Evolutionary conservation across 768 basidiomycete species (phyloP).

Genomic region (Mrakia blollopis): DNA sequence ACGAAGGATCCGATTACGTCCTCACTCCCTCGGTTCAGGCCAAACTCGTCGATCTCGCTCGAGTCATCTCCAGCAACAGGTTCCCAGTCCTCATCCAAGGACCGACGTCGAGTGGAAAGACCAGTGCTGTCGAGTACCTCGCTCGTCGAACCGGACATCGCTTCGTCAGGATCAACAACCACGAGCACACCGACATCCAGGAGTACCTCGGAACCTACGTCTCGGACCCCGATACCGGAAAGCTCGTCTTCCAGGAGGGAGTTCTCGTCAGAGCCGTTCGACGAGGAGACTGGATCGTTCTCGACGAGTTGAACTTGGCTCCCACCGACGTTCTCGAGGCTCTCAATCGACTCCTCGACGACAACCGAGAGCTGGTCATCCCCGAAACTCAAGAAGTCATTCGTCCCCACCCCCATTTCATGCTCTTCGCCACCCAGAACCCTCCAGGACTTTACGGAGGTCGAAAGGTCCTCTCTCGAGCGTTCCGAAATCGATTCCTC

Average conservation of each 20-base stretch:
- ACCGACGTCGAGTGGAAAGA: conserved; percentile 96
- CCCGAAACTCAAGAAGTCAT: conserved; percentile 95
- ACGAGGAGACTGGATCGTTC: conserved; percentile 91
- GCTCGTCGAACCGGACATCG: conserved; percentile 87
- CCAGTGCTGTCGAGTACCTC: conserved; percentile 91
- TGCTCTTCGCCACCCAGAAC: conserved; percentile 98
- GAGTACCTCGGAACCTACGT: conserved; percentile 97
- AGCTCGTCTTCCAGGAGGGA: conserved; percentile 90
- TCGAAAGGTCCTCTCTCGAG: conserved; percentile 86
- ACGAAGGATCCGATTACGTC: conserved; percentile 64
- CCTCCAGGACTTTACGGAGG: conserved; percentile 94
- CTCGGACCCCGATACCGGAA: conserved; percentile 87
- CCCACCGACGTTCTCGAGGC: conserved; percentile 98
- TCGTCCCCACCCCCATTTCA: conserved; percentile 87
- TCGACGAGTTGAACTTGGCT: conserved; percentile 95
- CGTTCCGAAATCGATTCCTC: conserved; percentile 93
- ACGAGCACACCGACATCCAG: conserved; percentile 98
- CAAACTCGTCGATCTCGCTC: conserved; percentile 89
- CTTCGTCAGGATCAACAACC: conserved; percentile 98
- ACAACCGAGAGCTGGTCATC: conserved; percentile 91
- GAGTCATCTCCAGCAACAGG: conserved; percentile 77
- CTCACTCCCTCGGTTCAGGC: conserved; percentile 90
- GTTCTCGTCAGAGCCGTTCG: conserved; percentile 86
- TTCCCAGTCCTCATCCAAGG: conserved; percentile 97
- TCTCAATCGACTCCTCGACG: conserved; percentile 90